A percentile compares a stretch with the other conserved stretches of the same genome.
These are phyloP conservation scores for Calonectria pseudoturangicola DNA, from an alignment of 2,329 filamentous ascomycete genomes.

Conservation along the genomic window DNA sequence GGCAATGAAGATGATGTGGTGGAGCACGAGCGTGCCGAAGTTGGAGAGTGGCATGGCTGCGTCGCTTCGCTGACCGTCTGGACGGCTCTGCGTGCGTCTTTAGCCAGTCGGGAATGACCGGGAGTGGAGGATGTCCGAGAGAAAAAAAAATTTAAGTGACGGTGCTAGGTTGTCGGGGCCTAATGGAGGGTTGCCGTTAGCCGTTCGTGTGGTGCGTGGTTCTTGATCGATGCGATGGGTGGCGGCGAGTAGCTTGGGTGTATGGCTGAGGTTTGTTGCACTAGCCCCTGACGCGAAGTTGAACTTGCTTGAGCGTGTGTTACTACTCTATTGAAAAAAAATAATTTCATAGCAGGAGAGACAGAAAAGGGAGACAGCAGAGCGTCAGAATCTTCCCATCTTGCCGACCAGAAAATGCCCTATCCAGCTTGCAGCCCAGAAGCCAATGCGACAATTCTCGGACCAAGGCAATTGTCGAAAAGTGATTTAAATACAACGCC, in stretches of 20 bases:
- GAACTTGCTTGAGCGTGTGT: not conserved
- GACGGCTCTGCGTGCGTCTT: not conserved
- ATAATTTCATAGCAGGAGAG: not conserved
- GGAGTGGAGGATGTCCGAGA: constrained; percentile 2
- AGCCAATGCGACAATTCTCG: constrained; percentile 4
- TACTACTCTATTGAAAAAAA: not conserved
- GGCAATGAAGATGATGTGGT: constrained; percentile 72
- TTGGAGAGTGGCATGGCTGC: constrained; percentile 69
- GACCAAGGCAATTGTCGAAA: not conserved
- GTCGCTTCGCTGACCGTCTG: constrained; percentile 6
- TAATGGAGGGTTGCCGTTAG: constrained; percentile 25
- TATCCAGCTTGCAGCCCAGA: not conserved
- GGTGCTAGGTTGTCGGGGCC: not conserved
- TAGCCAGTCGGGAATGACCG: constrained; percentile 27
- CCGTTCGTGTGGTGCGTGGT: constrained; percentile 17
- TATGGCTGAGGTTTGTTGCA: constrained; percentile 18
- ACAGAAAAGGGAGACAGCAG: not conserved
- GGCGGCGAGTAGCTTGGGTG: constrained; percentile 14
- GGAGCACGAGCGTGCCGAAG: constrained; percentile 70
- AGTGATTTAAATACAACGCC: constrained; percentile 16
- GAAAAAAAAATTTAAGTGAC: constrained; percentile 1
- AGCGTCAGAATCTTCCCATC: not conserved
- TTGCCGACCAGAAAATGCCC: not conserved
- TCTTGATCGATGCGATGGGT: constrained; percentile 21
- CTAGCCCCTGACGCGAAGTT: constrained; percentile 17